Conservation (phyloP, 2,329 filamentous ascomycete species). For the Didymella pinodella region DNA sequence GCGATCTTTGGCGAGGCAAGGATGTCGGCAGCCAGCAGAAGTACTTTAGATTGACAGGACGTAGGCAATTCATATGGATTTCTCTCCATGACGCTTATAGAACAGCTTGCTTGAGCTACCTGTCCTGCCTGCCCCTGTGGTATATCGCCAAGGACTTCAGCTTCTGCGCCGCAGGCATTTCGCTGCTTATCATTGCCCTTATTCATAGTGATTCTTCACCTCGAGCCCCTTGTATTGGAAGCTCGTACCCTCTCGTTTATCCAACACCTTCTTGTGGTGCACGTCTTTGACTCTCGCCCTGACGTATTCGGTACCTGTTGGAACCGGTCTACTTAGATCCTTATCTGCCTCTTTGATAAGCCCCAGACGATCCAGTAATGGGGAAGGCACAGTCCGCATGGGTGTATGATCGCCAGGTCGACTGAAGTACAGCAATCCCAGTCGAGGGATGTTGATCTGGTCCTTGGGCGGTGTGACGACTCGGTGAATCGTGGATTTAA, state of each 20-base stretch:
- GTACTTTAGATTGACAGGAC: no score
- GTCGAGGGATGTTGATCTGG: conserved; percentile 56
- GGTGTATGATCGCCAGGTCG: conserved; percentile 36
- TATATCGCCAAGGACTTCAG: no score
- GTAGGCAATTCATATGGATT: no score
- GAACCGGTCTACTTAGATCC: conserved; percentile 45
- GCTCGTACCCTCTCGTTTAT: conserved; percentile 55
- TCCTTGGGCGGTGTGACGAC: conserved; percentile 59
- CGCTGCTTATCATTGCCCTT: no score
- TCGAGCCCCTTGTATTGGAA: conserved; percentile 56
- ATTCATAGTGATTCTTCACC: conserved; percentile 50
- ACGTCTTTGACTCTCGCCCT: conserved; percentile 58
- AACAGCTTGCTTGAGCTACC: no score
- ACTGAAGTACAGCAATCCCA: conserved; percentile 32
- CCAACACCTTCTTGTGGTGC: conserved; percentile 56
- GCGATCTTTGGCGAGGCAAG: no score
- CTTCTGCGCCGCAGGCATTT: no score
- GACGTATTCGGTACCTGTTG: conserved; percentile 57
- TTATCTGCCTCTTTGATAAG: conserved; percentile 54
- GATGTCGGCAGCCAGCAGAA: no score
- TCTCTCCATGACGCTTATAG: no score
- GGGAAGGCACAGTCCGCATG: conserved; percentile 46
- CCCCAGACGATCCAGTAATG: conserved; percentile 43
- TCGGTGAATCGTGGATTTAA: conserved; percentile 59
- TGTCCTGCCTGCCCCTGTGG: no score